Base-by-base conservation (phyloP, 768 basidiomycete genomes). In the Trametes punicea region DNA sequence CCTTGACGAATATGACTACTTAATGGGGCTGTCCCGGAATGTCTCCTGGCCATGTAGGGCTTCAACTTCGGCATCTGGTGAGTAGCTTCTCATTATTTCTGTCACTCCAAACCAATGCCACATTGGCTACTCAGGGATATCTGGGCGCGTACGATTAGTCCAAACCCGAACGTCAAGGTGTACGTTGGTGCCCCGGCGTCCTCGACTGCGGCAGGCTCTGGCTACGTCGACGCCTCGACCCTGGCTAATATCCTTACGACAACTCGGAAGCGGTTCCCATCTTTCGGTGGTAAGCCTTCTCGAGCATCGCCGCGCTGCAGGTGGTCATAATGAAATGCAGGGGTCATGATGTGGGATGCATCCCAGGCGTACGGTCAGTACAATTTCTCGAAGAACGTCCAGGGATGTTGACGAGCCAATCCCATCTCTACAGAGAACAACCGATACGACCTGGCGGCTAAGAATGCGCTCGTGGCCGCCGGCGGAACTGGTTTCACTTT, bases 401-500 rank as follows among this genome's bases (percentile, higher is more conserved):
- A 15, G 21, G 13, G 42, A 26, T 30, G 33, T 33, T 40, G 13
- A 38, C 15, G 23, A 26, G 25, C 36, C 9, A 11, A n/a, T 16
- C 44, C 27, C 27, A 30, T 30, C 23, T 23, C 29, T 23, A 8
- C 46, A 75, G 85, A 74, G 26, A 87, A 88, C 64, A 70, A 73
- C 55, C 77, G 81, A 26, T 87, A 78, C 60, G 83, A 86, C 62
- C 65, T 76, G 15, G 80, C 77, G 6, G 80, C 86, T 57, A 87
- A 88, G 70, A 77, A 78, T 55, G 76, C 80, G 25, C 73, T 87
- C 33, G 68, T 70, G 13, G 79, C 80, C 13, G 81, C 84, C 31
- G 84, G 85, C 44, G 83, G 84, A n/a, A 82, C 81, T 16, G 84
- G 85, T 7, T 88, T 87, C 68, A 81, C 79, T 2, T 87, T 75